These are phyloP conservation scores for Lasiodiplodia hormozganensis DNA, from an alignment of 2,329 filamentous ascomycete genomes.

Conservation along the genomic window DNA sequence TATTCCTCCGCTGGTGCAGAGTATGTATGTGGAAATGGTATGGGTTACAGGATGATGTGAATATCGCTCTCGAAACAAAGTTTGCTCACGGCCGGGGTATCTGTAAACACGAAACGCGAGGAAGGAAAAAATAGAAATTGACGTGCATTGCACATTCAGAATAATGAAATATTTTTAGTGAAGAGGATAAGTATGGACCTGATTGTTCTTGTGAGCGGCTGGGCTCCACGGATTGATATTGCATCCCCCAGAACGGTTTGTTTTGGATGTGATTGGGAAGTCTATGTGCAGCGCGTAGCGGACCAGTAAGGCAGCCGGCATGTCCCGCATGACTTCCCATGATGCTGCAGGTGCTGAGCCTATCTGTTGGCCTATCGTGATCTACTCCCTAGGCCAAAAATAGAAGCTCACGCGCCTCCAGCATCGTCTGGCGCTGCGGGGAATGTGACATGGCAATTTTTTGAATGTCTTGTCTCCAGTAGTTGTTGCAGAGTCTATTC, in stretches of 20 bases:
- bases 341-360: neutral
- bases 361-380: neutral
- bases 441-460: neutral
- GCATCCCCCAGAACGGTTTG: neutral
- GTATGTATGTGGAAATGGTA: neutral
- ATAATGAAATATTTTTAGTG: neutral
- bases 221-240: neutral
- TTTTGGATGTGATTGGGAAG: neutral
- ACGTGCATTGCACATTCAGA: neutral
- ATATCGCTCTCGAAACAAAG: neutral
- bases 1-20: neutral
- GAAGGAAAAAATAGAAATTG: neutral
- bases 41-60: neutral
- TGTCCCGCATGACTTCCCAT: neutral
- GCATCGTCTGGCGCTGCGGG: neutral
- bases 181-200: neutral
- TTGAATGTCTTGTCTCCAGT: neutral
- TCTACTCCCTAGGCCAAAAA: neutral
- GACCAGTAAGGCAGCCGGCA: neutral
- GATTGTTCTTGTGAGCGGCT: neutral
- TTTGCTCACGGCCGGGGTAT: neutral
- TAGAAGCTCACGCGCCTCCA: neutral
- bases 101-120: neutral
- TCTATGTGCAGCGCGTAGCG: neutral
- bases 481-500: neutral